Base-by-base conservation (phyloP, 2,329 filamentous ascomycete genomes). In the Malbranchea zuffiana region DNA sequence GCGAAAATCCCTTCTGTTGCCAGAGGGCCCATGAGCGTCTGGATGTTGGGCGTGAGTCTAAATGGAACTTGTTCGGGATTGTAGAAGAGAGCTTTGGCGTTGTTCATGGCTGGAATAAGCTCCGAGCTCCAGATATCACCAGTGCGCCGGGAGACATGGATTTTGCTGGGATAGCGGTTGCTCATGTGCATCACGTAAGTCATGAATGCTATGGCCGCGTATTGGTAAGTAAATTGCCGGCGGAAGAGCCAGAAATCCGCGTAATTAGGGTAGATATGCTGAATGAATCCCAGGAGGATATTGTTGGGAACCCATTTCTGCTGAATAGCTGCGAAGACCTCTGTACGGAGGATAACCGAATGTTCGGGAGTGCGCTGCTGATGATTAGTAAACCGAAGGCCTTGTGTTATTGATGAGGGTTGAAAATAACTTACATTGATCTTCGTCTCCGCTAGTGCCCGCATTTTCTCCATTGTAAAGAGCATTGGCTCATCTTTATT, bases 181-280 rank as follows among this genome's bases (percentile, higher is more conserved):
- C 88, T 85, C 78, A 98, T 96, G 65, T 88, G 88, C 66, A 99
- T 80, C 41, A 95, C 81, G 56, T 96, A 98, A 3, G 90, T 96
- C 82, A 98, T 94, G 65, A 98, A 98, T 1, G 90, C 94, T 46
- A 96, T 72, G 1, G 87, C 78, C 13, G 90, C 88, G 44, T 94
- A 79, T 62, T 98, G 90, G 67, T 96, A 95, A 15, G 85, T 82
- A 64, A 98, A 94, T 47, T 94, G 87, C 41, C 87, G 80, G 41
- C 90, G 82, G 83, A 99, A 99, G 40, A 98, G 74, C 86, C 88
- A 98, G 69, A 96, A 95, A 52, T 95, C 87, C 30, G 82, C 76
- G 60, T 84, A 98, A 45, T 83, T 80, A 19, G 86, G 82, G 63
- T 90, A 96, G 4, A 78, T 82, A 47, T 73, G 69, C 55, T 87